Base-by-base conservation (phyloP, 108 stramenopile genomes). In the Fragilaria radians region DNA sequence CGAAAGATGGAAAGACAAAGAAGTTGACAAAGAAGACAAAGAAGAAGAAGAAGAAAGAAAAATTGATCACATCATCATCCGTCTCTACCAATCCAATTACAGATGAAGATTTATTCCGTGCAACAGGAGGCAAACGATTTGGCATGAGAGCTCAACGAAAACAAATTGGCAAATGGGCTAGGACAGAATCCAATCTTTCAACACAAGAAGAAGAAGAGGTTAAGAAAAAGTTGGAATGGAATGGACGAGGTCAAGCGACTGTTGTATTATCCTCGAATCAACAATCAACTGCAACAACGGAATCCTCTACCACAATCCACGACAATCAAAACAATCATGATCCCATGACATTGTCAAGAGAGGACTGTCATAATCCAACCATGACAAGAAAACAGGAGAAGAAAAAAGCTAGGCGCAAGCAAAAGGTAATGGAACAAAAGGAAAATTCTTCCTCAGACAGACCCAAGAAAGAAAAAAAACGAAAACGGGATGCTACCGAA, bases 21-120 rank as follows among this genome's bases (percentile, higher is more conserved):
- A 66, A 3, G 46, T 48, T 0, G 56, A 65, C 30, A 61, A 76
- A 58, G 52, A 73, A 34, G 52, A 49, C 27, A 56, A 73, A 63
- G 62, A 54, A 57, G 65, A 54, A 57, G 33, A 67, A 59, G 42
- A 70, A 54, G 46, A 57, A 56, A 48, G 53, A 23, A 0, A 34
- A 14, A 28, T 33, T 46, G 45, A 52, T 21, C 0, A 30, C 5
- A 53, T 33, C 34, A 61, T 58, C 19, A 34, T 48, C 47, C 63
- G 52, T 52, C 5, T n/a, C 29, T 18, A 48, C 48, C 19, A 64
- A 71, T 52, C 48, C 61, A 7, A 85, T 62, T 66, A 89, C 89
- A 2, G 89, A 91, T 61, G 86, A 93, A 60, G 95, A 93, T 52
- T 70, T 96, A 36, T 96, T 96, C 57, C 54, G 66, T 61, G 95